Conservation (phyloP, 2,329 filamentous ascomycete genomes). For the Lecanoromycetidae sp. region DNA sequence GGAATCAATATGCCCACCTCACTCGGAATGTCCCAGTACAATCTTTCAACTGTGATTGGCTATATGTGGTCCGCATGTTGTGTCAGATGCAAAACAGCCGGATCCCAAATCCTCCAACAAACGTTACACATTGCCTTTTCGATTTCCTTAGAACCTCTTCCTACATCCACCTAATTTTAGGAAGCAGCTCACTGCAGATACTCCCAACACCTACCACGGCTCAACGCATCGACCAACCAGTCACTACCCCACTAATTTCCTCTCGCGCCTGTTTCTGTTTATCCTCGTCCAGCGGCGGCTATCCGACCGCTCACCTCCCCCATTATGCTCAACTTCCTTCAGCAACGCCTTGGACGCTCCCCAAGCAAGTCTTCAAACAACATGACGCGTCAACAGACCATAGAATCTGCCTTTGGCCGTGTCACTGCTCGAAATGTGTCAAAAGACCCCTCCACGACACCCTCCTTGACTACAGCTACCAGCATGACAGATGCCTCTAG, state of each 20-base stretch:
- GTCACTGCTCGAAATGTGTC: slow-evolving; percentile 25
- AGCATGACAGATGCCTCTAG: slow-evolving; percentile 23
- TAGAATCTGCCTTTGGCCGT: slow-evolving; percentile 30
- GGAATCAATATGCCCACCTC: background rate
- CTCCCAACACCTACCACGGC: too few species aligned
- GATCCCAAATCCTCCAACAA: background rate
- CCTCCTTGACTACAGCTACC: slow-evolving; percentile 21
- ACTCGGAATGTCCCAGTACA: background rate
- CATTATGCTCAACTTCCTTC: slow-evolving; percentile 15
- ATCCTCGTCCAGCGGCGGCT: background rate
- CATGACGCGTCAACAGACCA: slow-evolving; percentile 16
- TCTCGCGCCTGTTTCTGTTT: slow-evolving; percentile 1
- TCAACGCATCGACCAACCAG: too few species aligned
- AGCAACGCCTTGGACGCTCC: slow-evolving; percentile 10
- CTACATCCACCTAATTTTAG: too few species aligned
- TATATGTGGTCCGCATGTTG: background rate
- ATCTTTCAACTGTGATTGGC: slow-evolving; percentile 5
- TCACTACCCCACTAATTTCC: too few species aligned
- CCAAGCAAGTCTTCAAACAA: slow-evolving; percentile 1
- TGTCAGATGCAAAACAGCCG: background rate
- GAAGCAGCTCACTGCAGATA: too few species aligned
- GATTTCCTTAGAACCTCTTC: too few species aligned
- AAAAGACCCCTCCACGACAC: slow-evolving; percentile 12
- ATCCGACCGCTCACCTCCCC: background rate
- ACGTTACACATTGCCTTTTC: background rate